Evolutionary conservation across 768 basidiomycete genomes (phyloP), one percentile per base, ranked within the genome.

Genomic region (Tricholoma sp.): DNA sequence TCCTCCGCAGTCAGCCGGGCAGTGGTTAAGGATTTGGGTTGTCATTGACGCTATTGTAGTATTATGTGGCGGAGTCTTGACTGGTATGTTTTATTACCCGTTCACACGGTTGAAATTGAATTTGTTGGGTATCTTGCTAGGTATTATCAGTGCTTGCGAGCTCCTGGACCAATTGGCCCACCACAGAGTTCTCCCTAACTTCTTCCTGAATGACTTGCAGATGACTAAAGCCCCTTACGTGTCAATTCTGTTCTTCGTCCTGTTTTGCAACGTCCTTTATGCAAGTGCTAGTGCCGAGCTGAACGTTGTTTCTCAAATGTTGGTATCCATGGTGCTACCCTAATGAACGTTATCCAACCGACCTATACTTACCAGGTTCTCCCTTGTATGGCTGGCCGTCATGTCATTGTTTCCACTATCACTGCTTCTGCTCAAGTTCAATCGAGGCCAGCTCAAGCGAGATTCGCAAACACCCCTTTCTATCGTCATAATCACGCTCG

Each of bases 21-120:
- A 65, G 12, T 89, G 86, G 86, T 63, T 91, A 20, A 72, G 85
- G 13, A 75, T 74, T 11, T 81, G 80, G 75, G 72, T 88, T 10
- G 85, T 83, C 0, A 74, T 81, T 0, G 88, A 91, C 60, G 85
- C 87, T 3, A 75, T 85, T 45, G 66, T 86, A n/a, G 88, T 89
- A 12, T 75, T 91, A 2, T 86, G 83, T 55, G 88, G 85, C 1
- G 87, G 86, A 1, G 82, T 89, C 28, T 73, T 90, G 7, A 84
- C 86, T 39, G 88, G 88, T 77, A 61, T 58, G 42, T n/a, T 12
- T 28, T 52, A n/a, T 39, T 31, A 29, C 29, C 11, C 50, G 31
- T 37, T 39, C 12, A 52, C 33, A 8, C 24, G 10, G 48, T 54
- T 12, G 24, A 31, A 15, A 8, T 20, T 56, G 1, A 44, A 50